These are phyloP conservation scores for Yarrowia sp. DNA, from an alignment of 805 yeast species.

Conservation along the genomic window DNA sequence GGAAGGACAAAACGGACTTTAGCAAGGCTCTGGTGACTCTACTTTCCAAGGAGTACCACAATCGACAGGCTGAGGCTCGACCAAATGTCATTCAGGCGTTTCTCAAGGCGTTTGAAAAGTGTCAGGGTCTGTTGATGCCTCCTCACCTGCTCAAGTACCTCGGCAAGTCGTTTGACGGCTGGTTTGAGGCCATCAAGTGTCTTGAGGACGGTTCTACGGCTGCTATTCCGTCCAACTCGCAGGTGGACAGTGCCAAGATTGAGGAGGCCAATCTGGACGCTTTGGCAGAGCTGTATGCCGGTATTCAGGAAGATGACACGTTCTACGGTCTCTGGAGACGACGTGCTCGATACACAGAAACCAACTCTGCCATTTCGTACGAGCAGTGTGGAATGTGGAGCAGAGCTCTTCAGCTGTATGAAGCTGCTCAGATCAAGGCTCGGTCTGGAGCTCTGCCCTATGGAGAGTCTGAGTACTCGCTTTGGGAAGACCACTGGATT, in stretches of 20 bases:
- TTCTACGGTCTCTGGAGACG: constrained; percentile 98
- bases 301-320: constrained; percentile 91
- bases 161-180: constrained; percentile 81
- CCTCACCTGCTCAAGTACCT: constrained; percentile 89
- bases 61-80: constrained; percentile 79
- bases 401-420: constrained; percentile 88
- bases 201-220: constrained; percentile 64
- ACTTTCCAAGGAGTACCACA: constrained; percentile 85
- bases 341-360: constrained; percentile 89
- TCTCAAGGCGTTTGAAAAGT: constrained; percentile 68
- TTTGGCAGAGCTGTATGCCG: constrained; percentile 79
- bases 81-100: constrained; percentile 85
- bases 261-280: constrained; percentile 88
- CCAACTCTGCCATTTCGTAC: constrained; percentile 86
- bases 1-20: constrained; percentile 78
- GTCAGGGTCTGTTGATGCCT: constrained; percentile 66
- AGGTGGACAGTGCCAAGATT: constrained; percentile 61
- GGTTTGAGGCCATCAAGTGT: constrained; percentile 86
- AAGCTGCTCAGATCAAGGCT: constrained; percentile 94
- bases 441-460: constrained; percentile 92
- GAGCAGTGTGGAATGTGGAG: constrained; percentile 97
- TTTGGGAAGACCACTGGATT: constrained; percentile 99
- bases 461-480: constrained; percentile 88
- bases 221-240: constrained; percentile 45
- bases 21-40: constrained; percentile 75